Conservation (phyloP, 2,329 filamentous ascomycete species). For the Emmonsia crescens region DNA sequence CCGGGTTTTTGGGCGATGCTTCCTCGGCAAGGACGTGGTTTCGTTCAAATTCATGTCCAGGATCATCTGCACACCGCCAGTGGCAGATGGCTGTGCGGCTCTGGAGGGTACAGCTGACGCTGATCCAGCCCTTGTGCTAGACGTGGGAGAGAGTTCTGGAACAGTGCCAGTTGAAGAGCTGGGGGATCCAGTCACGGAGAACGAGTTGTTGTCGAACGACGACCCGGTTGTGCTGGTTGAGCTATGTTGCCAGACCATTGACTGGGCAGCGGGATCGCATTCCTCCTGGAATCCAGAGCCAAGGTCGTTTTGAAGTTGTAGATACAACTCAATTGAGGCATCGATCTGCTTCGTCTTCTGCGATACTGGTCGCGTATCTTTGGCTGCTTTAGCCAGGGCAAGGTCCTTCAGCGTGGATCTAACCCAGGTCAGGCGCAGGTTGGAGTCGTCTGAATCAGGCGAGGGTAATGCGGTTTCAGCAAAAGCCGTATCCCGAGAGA, state of each 20-base stretch:
- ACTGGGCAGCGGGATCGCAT: neutral
- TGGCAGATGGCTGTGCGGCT: conserved; percentile 4
- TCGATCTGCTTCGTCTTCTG: conserved; percentile 33
- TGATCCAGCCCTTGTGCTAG: neutral
- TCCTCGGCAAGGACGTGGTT: conserved; percentile 31
- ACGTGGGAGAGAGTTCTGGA: conserved; percentile 7
- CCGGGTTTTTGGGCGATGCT: conserved; percentile 32
- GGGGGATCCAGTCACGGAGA: conserved; percentile 19
- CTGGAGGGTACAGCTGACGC: conserved; percentile 7
- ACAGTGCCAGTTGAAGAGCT: conserved; percentile 16
- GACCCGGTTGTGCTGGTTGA: conserved; percentile 5
- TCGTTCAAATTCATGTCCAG: conserved; percentile 36
- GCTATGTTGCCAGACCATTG: conserved; percentile 8
- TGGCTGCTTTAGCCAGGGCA: conserved; percentile 29
- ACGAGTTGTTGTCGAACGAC: conserved; percentile 12
- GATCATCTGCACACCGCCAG: conserved; percentile 27
- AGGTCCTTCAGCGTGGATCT: conserved; percentile 19
- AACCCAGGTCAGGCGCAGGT: conserved; percentile 10
- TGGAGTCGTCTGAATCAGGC: conserved; percentile 4
- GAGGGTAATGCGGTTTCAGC: neutral
- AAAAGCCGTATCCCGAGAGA: neutral
- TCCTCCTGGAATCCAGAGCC: neutral
- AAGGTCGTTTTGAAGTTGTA: conserved; percentile 27
- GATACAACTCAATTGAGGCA: conserved; percentile 31
- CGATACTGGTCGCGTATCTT: conserved; percentile 24